These are phyloP conservation scores for Malassezia slooffiae DNA, from an alignment of 1,284 basidiomycete species.

Conservation along the genomic window DNA sequence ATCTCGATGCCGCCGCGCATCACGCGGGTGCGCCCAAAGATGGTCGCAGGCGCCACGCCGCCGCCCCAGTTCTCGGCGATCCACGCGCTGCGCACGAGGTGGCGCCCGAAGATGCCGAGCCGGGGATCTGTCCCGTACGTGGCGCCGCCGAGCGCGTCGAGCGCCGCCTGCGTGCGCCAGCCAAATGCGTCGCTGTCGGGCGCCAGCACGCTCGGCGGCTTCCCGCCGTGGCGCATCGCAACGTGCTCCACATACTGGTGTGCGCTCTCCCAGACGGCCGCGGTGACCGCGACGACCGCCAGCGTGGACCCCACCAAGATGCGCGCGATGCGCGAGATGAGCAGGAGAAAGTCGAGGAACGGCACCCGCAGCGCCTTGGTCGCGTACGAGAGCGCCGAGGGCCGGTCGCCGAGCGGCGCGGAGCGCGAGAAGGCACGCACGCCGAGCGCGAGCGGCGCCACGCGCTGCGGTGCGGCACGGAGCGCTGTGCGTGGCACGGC, in stretches of 20 bases:
- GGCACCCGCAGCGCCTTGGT: slow-evolving; percentile 15
- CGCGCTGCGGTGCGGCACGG: not conserved
- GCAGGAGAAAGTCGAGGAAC: slow-evolving; percentile 31
- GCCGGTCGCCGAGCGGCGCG: too few relatives aligned
- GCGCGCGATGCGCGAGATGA: slow-evolving; percentile 36
- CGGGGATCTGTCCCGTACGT: slow-evolving; percentile 26
- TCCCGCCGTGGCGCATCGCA: slow-evolving; percentile 17
- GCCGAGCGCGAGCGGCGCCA: not conserved
- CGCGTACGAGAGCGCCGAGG: slow-evolving; percentile 5
- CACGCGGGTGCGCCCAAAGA: slow-evolving; percentile 20
- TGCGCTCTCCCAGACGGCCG: slow-evolving; percentile 29
- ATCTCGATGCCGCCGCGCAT: slow-evolving; percentile 12
- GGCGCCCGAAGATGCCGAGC: slow-evolving; percentile 34
- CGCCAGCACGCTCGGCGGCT: not conserved
- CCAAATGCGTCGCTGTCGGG: slow-evolving; percentile 1
- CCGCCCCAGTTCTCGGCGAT: slow-evolving; percentile 39
- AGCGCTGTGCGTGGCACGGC: not conserved
- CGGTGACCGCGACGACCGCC: slow-evolving; percentile 20
- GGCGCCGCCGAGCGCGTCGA: not conserved
- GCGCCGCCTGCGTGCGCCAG: slow-evolving; percentile 1
- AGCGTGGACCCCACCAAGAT: slow-evolving; percentile 32
- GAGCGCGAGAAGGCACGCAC: not conserved
- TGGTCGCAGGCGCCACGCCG: slow-evolving; percentile 29
- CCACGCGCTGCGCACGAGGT: slow-evolving; percentile 38
- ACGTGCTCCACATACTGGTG: slow-evolving; percentile 42